Base-by-base conservation (phyloP, 179 eudicot species). In the Beta lomatogona region DNA sequence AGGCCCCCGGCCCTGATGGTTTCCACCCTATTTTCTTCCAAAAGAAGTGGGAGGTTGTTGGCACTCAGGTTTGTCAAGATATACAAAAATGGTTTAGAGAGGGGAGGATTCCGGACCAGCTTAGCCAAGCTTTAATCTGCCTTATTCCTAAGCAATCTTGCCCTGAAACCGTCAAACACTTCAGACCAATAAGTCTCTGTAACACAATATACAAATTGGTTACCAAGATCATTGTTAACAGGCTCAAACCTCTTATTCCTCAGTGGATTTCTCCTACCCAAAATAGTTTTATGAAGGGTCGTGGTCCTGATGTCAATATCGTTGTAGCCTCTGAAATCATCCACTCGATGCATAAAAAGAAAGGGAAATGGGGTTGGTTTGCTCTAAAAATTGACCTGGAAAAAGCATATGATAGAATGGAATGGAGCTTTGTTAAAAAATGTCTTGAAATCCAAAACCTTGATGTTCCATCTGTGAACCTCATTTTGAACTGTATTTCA, bases 161-260 rank as follows among this genome's bases (percentile, higher is more conserved):
- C 4, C 82, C 36, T 12, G 52, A 18, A 1, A 21, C 9, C 0
- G 68, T 69, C 7, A 55, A 55, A 2, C 75, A 69, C 0, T 57
- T 69, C 12, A 12, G 68, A 9, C 75, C 75, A 2, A 79, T 69
- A 6, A 79, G 81, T 19, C 21, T 79, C 1, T 80, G 78, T 18
- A 73, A 74, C 7, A 48, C 19, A 7, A 5, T 21, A 3, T 58
- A 61, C 9, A 80, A 71, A 3, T 14, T 21, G 18, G 41, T 76
- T 1, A 31, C 68, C 1, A 76, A 76, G 1, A 8, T 58, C 31
- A 28, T 76, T 0, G 78, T 60, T 0, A 41, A 58, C 4, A 76
- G 68, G 4, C 9, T 76, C 4, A 2, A 22, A 8, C 68, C 67
- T 3, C 18, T 31, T 2, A 28, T 76, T 0, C 3, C n/a, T 14